Evolutionary conservation across 192 early-diverging fungal species (phyloP).

Genomic region (Backusella macrospora): DNA sequence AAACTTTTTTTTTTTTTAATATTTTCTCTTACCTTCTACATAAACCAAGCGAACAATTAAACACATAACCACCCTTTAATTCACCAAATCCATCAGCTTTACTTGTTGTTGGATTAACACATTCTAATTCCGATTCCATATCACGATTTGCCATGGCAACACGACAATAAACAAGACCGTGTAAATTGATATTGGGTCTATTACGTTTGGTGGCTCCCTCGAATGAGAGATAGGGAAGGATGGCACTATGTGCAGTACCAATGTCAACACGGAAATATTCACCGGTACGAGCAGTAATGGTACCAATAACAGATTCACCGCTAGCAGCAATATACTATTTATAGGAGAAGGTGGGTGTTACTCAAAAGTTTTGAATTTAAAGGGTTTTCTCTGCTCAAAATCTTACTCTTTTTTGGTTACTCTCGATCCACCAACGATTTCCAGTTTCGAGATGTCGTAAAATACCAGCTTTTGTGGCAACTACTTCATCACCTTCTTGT

Average conservation of each 20-base stretch:
- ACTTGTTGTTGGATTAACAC: conserved; percentile 77
- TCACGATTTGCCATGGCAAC: conserved; percentile 88
- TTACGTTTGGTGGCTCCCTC: conserved; percentile 94
- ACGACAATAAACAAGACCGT: conserved; percentile 81
- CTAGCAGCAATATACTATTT: conserved; percentile 82
- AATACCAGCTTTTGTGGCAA: conserved; percentile 76
- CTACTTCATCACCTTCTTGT: conserved; percentile 60
- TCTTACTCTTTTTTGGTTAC: conserved; percentile 75
- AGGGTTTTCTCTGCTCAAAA: neutral
- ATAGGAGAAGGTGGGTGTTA: too few relatives aligned
- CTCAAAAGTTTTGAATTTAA: neutral
- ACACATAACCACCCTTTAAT: conserved; percentile 77
- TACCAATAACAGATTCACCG: conserved; percentile 89
- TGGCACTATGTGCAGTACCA: conserved; percentile 86
- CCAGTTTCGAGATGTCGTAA: conserved; percentile 56
- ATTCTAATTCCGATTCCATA: conserved; percentile 98
- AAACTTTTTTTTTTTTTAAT: neutral
- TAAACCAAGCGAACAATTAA: conserved; percentile 82
- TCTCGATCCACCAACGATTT: conserved; percentile 73
- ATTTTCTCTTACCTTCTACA: conserved; percentile 61
- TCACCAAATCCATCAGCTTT: conserved; percentile 92
- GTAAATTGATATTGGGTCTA: conserved; percentile 80
- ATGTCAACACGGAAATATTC: conserved; percentile 93
- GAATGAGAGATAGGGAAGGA: conserved; percentile 81
- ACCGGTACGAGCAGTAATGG: conserved; percentile 63